Evolutionary conservation across 371 early-diverging fungal species (phyloP), one percentile per base, ranked within the genome.

Genomic region (Capillidium heterosporum): DNA sequence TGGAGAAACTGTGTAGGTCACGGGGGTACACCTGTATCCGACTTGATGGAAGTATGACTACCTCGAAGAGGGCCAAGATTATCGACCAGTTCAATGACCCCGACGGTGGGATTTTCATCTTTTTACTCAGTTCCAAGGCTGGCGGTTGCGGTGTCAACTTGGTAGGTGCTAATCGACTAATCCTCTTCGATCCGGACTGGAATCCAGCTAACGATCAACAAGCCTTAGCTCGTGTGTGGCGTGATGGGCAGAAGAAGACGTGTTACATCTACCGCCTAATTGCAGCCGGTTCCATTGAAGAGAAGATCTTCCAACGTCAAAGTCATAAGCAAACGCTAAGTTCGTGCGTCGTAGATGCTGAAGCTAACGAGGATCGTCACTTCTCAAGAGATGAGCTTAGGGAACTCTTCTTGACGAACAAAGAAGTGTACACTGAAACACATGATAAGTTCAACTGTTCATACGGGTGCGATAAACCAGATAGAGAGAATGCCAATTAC

Each of bases 121-220:
- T 98, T 62, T 66, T 98, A 53, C 70, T 98, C 7, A 89, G 90
- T 61, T 91, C 91, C 64, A 95, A 95, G 66, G 97, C 97, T 0
- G 98, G 98, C 65, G 98, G 98, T 26, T 95, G 96, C 71, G 98
- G 98, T 11, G 67, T 98, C 54, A 98, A 98, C 62, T 68, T 98
- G 68, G 89, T 95, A 59, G 97, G 97, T 1, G 98, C 98, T 26
- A 95, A 93, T 64, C 75, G 97, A 1, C 74, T 98, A 15, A 81
- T 96, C 0, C 73, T 98, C 10, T 95, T 95, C 67, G 98, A 88
- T 66, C 87, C 87, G 47, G 78, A 77, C 61, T 79, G 79, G 72
- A 59, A 52, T 27, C 53, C 59, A n/a, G 51, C 78, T 7, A 68
- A 73, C 28, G 81, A 85, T 66, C 74, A 77, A 58, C 83, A 91